Conservation (phyloP, 2,329 filamentous ascomycete species). For the Penicillium sumatraense region DNA sequence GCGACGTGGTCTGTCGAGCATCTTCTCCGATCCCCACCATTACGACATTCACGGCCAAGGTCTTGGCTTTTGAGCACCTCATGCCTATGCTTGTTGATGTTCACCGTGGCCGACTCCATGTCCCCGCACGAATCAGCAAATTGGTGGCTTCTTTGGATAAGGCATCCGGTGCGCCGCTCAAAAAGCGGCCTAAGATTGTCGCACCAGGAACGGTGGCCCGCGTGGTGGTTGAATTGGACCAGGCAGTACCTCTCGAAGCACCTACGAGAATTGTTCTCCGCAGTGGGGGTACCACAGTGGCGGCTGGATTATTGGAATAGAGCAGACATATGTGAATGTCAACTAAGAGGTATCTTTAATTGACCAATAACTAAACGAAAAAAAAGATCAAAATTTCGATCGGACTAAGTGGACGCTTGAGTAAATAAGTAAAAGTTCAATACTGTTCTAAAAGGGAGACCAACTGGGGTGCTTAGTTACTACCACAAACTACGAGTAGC, state of each 20-base stretch:
- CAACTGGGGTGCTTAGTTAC: neutral
- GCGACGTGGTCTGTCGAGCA: slow-evolving; percentile 82
- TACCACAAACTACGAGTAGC: too few relatives aligned
- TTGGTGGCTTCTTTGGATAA: slow-evolving; percentile 80
- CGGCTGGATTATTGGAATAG: slow-evolving; percentile 78
- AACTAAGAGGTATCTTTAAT: neutral
- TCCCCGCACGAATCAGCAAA: slow-evolving; percentile 72
- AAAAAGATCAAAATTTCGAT: too few relatives aligned
- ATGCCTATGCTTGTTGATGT: slow-evolving; percentile 89
- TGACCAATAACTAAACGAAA: too few relatives aligned
- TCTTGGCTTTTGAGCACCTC: slow-evolving; percentile 86
- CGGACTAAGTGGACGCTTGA: too few relatives aligned
- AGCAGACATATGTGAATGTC: neutral
- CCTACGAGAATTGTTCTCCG: slow-evolving; percentile 81
- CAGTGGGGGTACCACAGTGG: slow-evolving; percentile 80
- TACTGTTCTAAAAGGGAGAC: neutral
- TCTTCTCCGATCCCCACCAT: slow-evolving; percentile 70
- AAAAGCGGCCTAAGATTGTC: slow-evolving; percentile 84
- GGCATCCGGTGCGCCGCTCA: slow-evolving; percentile 71
- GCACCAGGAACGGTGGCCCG: slow-evolving; percentile 78
- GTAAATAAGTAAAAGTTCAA: neutral
- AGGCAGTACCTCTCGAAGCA: slow-evolving; percentile 76
- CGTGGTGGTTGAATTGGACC: slow-evolving; percentile 73
- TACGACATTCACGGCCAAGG: slow-evolving; percentile 77
- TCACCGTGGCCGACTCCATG: slow-evolving; percentile 81